Evolutionary conservation across 2,329 filamentous ascomycete genomes (phyloP), one percentile per base, ranked within the genome.

Genomic region (Blastomyces gilchristii): DNA sequence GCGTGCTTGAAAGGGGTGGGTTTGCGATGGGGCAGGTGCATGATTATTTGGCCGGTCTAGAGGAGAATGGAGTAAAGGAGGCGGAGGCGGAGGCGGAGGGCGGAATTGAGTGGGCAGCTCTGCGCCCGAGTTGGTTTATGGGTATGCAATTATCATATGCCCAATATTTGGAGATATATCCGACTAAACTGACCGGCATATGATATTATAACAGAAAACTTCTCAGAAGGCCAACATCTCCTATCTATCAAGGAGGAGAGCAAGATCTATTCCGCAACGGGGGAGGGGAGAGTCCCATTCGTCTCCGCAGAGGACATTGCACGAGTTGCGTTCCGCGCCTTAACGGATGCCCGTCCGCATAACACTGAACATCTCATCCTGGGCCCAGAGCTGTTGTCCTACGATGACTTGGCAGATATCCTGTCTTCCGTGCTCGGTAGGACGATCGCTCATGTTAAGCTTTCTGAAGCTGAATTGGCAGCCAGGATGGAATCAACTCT

Each of bases 71-170:
- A 9, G 43, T 7, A 6, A 9, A 9, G 9, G 70, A 78, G 4
- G 57, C 22, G 57, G 70, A 78, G 5, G 57, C n/a, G n/a, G n/a
- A 22, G n/a, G n/a, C n/a, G n/a, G n/a, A 22, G n/a, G n/a, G n/a
- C n/a, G 61, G 47, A 5, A 67, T 78, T 1, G 77, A 78, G 61
- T 82, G 76, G 72, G 73, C 74, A 5, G 74, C 79, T 11, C 62
- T 83, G 66, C 68, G 78, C 63, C 78, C 80, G 12, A 79, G 75
- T 25, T 83, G 80, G 78, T 82, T 82, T 64, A 79, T 79, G 71
- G 72, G 77, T 78, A 53, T 25, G 49, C 43, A 5, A 34, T 50
- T 11, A 9, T 45, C 41, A 16, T 34, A 34, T 34, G 4, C 31
- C 28, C 28, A 28, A 28, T 4, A 28, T 28, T 28, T 4, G 28